Conservation (phyloP, 805 yeast species). For the Wickerhamomyces ciferrii region DNA sequence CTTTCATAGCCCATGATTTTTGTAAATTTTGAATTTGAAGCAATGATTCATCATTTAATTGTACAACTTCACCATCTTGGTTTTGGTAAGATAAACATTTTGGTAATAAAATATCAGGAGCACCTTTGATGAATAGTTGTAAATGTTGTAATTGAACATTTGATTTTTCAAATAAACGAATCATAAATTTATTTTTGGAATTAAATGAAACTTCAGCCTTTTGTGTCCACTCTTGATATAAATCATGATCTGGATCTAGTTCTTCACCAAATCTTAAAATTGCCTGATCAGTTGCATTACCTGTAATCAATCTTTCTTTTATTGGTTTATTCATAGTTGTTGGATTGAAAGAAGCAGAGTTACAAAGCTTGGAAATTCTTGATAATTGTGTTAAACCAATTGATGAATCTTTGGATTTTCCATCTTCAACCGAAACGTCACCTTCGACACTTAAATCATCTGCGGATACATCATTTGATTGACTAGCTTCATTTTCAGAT, state of each 20-base stretch:
- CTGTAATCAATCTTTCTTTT: conserved; percentile 24
- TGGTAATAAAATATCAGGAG: conserved; percentile 37
- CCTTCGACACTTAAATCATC: conserved; percentile 3
- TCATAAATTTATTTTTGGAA: conserved; percentile 42
- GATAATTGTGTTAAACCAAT: conserved; percentile 5
- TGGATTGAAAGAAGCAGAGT: conserved; percentile 26
- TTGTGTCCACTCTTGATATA: conserved; percentile 18
- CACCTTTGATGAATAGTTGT: conserved; percentile 33
- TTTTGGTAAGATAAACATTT: conserved; percentile 21
- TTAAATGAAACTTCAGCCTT: conserved; percentile 33
- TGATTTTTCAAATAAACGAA: conserved; percentile 23
- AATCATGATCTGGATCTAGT: conserved; percentile 9
- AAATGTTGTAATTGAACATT: background rate
- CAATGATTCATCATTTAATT: conserved; percentile 5
- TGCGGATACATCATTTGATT: background rate
- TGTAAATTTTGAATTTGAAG: conserved; percentile 22
- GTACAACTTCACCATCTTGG: conserved; percentile 9
- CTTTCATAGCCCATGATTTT: conserved; percentile 29
- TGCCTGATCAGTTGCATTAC: conserved; percentile 48
- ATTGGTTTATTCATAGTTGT: conserved; percentile 7
- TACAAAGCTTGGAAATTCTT: conserved; percentile 28
- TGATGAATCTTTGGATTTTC: background rate
- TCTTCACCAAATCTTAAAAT: conserved; percentile 30
- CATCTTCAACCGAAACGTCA: background rate
- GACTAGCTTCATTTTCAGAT: background rate